Conservation (phyloP, 2,329 filamentous ascomycete species). For the Stagonosporopsis tanaceti region DNA sequence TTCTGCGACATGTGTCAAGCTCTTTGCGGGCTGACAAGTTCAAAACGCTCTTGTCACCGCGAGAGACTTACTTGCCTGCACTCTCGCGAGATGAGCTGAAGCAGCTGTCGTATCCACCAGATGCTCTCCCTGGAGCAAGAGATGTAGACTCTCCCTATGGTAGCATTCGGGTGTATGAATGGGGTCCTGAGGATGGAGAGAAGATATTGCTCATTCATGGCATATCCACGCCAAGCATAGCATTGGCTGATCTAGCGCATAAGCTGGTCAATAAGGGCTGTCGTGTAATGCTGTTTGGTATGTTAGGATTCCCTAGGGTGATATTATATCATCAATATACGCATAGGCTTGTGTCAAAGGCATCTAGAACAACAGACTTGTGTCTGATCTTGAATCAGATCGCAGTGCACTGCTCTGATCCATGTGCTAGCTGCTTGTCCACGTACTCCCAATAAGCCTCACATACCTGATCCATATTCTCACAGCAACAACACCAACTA, state of each 20-base stretch:
- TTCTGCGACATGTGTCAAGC: conserved; percentile 32
- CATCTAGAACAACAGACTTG: too few species aligned
- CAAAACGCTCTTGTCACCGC: conserved; percentile 39
- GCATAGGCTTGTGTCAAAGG: background rate
- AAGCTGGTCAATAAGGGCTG: conserved; percentile 71
- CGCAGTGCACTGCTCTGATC: too few species aligned
- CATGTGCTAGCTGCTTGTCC: too few species aligned
- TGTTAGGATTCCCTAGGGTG: conserved; percentile 32
- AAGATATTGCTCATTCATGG: conserved; percentile 82
- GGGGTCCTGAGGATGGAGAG: conserved; percentile 74
- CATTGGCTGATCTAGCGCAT: conserved; percentile 71
- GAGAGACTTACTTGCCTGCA: conserved; percentile 33
- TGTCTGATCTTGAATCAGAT: too few species aligned
- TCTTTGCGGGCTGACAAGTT: conserved; percentile 27
- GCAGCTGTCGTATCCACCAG: conserved; percentile 67
- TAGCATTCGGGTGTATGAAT: conserved; percentile 78
- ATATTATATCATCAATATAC: background rate
- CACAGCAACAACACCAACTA: conserved; percentile 4
- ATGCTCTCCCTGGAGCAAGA: conserved; percentile 73
- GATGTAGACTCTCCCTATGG: conserved; percentile 77
- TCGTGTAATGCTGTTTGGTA: conserved; percentile 79
- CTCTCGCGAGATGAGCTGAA: conserved; percentile 30
- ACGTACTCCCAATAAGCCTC: too few species aligned
- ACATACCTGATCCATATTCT: too few species aligned
- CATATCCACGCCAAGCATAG: conserved; percentile 79